Evolutionary conservation across 202 grass and related monocot genomes (phyloP).

Genomic region (Zoysia matrella): DNA sequence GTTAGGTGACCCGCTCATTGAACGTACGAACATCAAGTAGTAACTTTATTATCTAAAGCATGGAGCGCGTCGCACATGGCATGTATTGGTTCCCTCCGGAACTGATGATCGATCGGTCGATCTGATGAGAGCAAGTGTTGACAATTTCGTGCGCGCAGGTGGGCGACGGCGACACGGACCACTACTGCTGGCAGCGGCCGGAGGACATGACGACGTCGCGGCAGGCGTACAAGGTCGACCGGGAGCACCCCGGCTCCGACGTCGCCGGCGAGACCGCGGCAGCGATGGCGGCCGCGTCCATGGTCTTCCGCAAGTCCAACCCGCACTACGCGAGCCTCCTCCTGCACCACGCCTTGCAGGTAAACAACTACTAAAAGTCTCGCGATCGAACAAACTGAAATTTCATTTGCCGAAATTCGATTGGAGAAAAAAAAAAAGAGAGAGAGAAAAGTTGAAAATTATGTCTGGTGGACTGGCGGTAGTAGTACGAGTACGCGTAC

Average conservation of each 20-base stretch:
- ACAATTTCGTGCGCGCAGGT: conserved; percentile 55
- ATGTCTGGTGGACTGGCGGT: not conserved
- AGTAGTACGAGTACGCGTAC: conserved; percentile 9
- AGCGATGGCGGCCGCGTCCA: conserved; percentile 83
- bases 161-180: conserved; percentile 94
- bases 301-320: conserved; percentile 72
- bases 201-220: conserved; percentile 99
- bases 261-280: conserved; percentile 89
- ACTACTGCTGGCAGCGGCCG: conserved; percentile 97
- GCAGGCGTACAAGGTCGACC: conserved; percentile 93
- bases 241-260: conserved; percentile 73
- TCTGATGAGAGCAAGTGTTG: not conserved
- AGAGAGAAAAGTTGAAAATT: not conserved
- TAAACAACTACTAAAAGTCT: conserved; percentile 3
- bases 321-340: conserved; percentile 85
- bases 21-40: conserved; percentile 10
- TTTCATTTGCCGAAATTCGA: no score
- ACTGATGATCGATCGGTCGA: not conserved
- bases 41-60: conserved; percentile 24
- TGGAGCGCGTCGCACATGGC: conserved; percentile 41
- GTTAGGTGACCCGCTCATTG: conserved; percentile 48
- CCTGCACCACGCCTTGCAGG: conserved; percentile 81
- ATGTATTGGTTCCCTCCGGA: not conserved
- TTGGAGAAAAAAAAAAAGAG: no score
- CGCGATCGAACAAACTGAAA: no score